Evolutionary conservation across 164 flowering plant genomes (phyloP).

Genomic region (Sedum album): DNA sequence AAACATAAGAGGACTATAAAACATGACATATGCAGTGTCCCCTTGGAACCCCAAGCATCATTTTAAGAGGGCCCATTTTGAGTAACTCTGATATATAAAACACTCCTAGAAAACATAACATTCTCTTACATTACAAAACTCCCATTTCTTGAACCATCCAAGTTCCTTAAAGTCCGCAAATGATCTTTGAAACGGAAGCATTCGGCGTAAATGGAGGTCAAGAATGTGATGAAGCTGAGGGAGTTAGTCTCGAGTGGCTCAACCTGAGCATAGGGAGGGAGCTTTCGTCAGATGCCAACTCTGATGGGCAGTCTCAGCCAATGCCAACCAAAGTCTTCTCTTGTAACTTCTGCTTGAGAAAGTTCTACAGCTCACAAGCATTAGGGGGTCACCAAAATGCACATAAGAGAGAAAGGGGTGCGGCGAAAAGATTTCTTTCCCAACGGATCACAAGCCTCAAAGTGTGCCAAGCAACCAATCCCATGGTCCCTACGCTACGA

Average conservation of each 20-base stretch:
- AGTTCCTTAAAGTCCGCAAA: background rate
- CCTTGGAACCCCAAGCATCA: background rate
- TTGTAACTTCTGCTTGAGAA: constrained; percentile 3
- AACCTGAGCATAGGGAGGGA: constrained; percentile 6
- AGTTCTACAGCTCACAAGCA: constrained; percentile 5
- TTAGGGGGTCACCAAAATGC: constrained; percentile 7
- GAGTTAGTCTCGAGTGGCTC: background rate
- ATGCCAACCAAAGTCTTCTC: background rate
- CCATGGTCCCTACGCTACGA: background rate
- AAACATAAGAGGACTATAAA: background rate
- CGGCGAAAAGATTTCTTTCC: background rate
- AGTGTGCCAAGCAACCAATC: background rate
- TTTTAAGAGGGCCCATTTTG: background rate
- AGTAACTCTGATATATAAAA: background rate
- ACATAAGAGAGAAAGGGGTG: constrained; percentile 2
- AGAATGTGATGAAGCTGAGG: background rate
- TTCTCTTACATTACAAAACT: background rate
- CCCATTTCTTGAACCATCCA: background rate
- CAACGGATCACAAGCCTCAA: background rate
- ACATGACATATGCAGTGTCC: background rate
- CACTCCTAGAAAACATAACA: background rate
- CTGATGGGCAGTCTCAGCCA: background rate
- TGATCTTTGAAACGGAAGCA: background rate
- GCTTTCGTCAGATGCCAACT: background rate
- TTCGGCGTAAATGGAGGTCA: background rate